Percentiles rank a stretch among this genome's conserved stretches.
These are phyloP conservation scores for Russula brevipes DNA, from an alignment of 768 basidiomycete species.

Conservation along the genomic window DNA sequence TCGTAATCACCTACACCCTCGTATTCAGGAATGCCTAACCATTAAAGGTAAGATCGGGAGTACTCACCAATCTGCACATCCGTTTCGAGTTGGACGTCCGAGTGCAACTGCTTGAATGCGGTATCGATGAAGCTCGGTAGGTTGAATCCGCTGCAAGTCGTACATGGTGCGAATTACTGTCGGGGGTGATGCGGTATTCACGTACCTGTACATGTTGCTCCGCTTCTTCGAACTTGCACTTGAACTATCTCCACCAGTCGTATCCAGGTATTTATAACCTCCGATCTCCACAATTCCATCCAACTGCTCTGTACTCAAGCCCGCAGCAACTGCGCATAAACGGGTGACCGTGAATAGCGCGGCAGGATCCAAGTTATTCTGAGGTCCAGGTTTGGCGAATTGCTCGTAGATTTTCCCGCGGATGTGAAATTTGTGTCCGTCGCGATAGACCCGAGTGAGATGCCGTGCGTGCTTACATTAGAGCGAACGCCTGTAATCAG, in stretches of 20 bases:
- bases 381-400: slow-evolving; percentile 54
- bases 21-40: not conserved
- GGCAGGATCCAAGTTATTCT: slow-evolving; percentile 63
- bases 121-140: slow-evolving; percentile 56
- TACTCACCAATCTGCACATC: slow-evolving; percentile 52
- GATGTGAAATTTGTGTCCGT: slow-evolving; percentile 47
- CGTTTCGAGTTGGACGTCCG: slow-evolving; percentile 54
- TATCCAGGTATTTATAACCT: slow-evolving; percentile 52
- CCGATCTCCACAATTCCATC: slow-evolving; percentile 63
- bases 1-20: slow-evolving; percentile 48
- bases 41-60: not conserved
- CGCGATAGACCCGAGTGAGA: slow-evolving; percentile 57
- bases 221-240: slow-evolving; percentile 32
- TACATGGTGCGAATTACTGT: slow-evolving; percentile 1
- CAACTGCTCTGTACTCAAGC: slow-evolving; percentile 52
- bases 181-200: not conserved
- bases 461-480: slow-evolving; percentile 56
- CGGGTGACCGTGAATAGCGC: slow-evolving; percentile 68
- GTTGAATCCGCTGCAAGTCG: slow-evolving; percentile 47
- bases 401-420: slow-evolving; percentile 48
- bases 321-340: slow-evolving; percentile 59
- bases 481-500: slow-evolving; percentile 54
- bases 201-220: slow-evolving; percentile 51
- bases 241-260: slow-evolving; percentile 30
- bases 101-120: slow-evolving; percentile 60